Evolutionary conservation across 1,284 basidiomycete genomes (phyloP), one percentile per base, ranked within the genome.

Genomic region (Tilletia setariae): DNA sequence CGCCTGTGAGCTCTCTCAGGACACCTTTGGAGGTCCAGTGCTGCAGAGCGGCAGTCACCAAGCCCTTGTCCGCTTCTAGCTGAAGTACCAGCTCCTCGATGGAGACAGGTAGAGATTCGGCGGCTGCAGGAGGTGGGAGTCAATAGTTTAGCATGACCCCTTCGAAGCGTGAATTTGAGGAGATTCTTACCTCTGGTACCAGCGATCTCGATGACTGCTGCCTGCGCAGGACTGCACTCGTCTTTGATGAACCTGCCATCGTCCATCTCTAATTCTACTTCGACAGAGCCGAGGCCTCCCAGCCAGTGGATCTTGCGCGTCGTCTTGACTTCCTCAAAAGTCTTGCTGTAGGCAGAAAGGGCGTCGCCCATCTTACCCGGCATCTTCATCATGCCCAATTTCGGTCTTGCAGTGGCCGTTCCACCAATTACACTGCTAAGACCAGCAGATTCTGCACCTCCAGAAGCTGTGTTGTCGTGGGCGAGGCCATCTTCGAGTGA

Each of bases 231-330:
- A 6, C 23, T 42, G 19, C 43, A 32, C 35, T 43, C 65, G 23
- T 32, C 23, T 30, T 35, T n/a, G 56, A 77, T 62, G 28, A 42
- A 42, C 4, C 74, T 69, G 13, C 74, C 74, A 8, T 75, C 72
- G 30, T 71, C 70, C 53, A 77, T 66, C 59, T 77, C 74, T 15
- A 79, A 63, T 30, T 74, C 72, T 4, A 81, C 61, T 21, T 80
- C 74, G 30, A 78, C 73, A 0, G 68, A 73, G 35, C 77, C 76
- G 32, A 82, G 68, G n/a, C 74, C 69, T 35, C 72, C 69, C 43
- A 79, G 72, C 74, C 74, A 78, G 40, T 72, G 72, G 70, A 75
- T 74, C 15, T 73, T 67, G 30, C 77, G 71, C 19, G 66, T 47
- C 6, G 67, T 66, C 40, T 73, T 72, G 13, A 56, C 30, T 16